phyloP scores from a whole-genome alignment of 176 grass and related monocot species.

The Carex parvula region DNA sequence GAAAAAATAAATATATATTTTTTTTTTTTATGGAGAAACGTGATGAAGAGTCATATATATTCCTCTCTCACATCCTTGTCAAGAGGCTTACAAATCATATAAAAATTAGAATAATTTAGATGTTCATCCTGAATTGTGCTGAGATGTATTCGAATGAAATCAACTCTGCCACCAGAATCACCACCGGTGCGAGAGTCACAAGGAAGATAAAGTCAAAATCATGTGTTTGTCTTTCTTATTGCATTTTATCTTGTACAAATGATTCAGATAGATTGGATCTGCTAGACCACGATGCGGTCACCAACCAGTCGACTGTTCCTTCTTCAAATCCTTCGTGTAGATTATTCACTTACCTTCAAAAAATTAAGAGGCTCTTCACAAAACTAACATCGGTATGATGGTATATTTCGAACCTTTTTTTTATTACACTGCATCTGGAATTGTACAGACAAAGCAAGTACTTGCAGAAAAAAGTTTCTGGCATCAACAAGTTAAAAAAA shows the following conservation, averaged over 20 bases:
- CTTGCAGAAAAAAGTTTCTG: neutral
- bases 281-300: neutral
- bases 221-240: neutral
- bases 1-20: neutral
- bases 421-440: neutral
- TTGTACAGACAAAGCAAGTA: neutral
- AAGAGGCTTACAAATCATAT: neutral
- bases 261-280: conserved; percentile 1
- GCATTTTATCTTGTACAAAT: neutral
- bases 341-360: neutral
- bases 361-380: conserved; percentile 7
- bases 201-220: conserved; percentile 8
- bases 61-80: neutral
- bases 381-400: conserved; percentile 9
- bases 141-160: neutral
- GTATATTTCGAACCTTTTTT: neutral
- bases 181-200: neutral
- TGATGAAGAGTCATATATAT: neutral
- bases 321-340: neutral
- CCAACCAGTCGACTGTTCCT: neutral
- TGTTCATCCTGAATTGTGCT: neutral
- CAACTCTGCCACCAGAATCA: neutral
- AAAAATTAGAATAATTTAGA: neutral
- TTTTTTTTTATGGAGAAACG: neutral
- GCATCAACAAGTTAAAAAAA: no score